Conservation (phyloP, 1,284 basidiomycete species). For the Sparassis latifolia region DNA sequence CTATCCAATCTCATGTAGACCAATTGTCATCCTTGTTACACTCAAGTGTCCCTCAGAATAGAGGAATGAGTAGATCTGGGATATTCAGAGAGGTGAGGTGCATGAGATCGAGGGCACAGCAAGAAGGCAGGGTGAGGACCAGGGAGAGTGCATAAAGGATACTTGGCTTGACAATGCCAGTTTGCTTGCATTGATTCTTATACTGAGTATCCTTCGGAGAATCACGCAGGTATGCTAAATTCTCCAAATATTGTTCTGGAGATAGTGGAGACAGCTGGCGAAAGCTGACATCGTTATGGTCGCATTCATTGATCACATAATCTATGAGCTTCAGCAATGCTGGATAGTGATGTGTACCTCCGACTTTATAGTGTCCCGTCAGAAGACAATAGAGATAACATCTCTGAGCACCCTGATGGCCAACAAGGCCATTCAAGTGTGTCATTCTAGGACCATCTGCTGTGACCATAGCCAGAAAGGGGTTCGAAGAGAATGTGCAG, state of each 20-base stretch:
- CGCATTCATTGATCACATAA: not conserved
- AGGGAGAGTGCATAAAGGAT: not conserved
- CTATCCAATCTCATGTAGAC: slow-evolving; percentile 27
- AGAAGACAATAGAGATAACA: slow-evolving; percentile 29
- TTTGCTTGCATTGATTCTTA: not conserved
- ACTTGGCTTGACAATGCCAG: not conserved
- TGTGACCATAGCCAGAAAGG: slow-evolving; percentile 12
- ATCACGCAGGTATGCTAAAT: not conserved
- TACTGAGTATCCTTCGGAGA: not conserved
- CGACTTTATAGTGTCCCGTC: slow-evolving; percentile 25
- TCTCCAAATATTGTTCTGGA: slow-evolving; percentile 1
- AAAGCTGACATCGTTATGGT: not conserved
- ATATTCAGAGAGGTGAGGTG: slow-evolving; percentile 27
- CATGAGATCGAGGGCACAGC: slow-evolving; percentile 31
- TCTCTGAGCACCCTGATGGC: slow-evolving; percentile 26
- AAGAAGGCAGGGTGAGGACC: slow-evolving; percentile 17
- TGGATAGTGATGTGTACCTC: slow-evolving; percentile 26
- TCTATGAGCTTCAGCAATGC: slow-evolving; percentile 1
- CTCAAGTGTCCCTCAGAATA: slow-evolving; percentile 27
- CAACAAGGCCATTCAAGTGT: slow-evolving; percentile 26
- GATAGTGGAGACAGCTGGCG: not conserved
- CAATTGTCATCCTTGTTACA: slow-evolving; percentile 14
- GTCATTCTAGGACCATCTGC: slow-evolving; percentile 21
- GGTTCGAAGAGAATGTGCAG: slow-evolving; percentile 5
- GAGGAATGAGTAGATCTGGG: slow-evolving; percentile 22